These are phyloP conservation scores for Parachaetomium inaequale DNA, from an alignment of 495 filamentous ascomycete species.

Conservation along the genomic window DNA sequence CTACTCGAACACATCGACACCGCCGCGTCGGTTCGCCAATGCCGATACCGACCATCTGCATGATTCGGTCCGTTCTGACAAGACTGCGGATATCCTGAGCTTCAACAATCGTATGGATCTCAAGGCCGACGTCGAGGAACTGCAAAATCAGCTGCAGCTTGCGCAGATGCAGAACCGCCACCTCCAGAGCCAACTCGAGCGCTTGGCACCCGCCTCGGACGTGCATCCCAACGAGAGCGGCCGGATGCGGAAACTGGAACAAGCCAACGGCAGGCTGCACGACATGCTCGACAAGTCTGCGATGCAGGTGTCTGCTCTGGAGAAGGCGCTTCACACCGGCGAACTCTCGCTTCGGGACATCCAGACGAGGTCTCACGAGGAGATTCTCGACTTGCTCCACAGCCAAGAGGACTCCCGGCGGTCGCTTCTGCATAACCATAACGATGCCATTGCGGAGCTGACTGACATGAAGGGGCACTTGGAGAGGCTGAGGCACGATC, in stretches of 20 bases:
- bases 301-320: conserved; percentile 86
- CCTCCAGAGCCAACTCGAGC: conserved; percentile 81
- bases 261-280: conserved; percentile 87
- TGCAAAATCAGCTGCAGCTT: conserved; percentile 93
- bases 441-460: conserved; percentile 78
- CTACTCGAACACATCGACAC: conserved; percentile 71
- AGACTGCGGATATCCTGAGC: conserved; percentile 82
- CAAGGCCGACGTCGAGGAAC: conserved; percentile 82
- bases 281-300: conserved; percentile 93
- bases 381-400: conserved; percentile 89
- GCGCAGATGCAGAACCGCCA: conserved; percentile 95
- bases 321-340: conserved; percentile 82
- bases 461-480: conserved; percentile 79
- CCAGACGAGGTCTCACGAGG: conserved; percentile 90
- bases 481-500: conserved; percentile 77
- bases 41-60: conserved; percentile 56
- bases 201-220: conserved; percentile 52
- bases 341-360: conserved; percentile 87
- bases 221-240: conserved; percentile 73
- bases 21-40: conserved; percentile 66
- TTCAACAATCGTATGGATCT: conserved; percentile 90
- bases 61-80: conserved; percentile 83
- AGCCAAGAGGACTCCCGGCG: conserved; percentile 87
- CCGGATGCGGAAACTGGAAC: conserved; percentile 86
- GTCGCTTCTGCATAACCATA: conserved; percentile 77